Conservation (phyloP, 2,329 filamentous ascomycete species). For the Taxawa tesnikishii region DNA sequence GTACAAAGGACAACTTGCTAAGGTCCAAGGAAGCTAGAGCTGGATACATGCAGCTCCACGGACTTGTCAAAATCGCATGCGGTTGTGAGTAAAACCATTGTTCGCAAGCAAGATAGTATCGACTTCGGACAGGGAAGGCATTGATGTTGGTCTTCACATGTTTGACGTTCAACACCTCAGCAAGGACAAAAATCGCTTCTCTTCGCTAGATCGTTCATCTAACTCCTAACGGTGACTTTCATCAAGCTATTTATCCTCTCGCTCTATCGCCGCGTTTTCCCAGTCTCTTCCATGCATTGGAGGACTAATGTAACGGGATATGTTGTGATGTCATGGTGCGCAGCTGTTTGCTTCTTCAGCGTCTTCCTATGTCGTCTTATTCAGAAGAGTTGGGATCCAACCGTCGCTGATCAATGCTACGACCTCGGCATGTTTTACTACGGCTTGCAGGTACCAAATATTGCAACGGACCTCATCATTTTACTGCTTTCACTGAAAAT, state of each 20-base stretch:
- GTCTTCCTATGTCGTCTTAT: conserved; percentile 9
- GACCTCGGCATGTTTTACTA: conserved; percentile 9
- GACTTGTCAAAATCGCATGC: conserved; percentile 9
- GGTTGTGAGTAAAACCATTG: no score
- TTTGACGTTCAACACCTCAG: no score
- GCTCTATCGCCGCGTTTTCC: conserved; percentile 10
- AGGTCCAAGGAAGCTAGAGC: conserved; percentile 74
- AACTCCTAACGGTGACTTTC: no score
- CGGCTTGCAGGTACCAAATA: conserved; percentile 11
- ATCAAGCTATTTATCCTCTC: conserved; percentile 10
- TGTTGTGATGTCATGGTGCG: conserved; percentile 8
- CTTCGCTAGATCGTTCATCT: no score
- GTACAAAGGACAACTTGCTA: conserved; percentile 77
- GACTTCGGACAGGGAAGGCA: no score
- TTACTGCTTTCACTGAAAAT: conserved; percentile 8
- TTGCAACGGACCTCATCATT: conserved; percentile 9
- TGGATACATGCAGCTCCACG: conserved; percentile 37
- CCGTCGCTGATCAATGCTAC: conserved; percentile 2
- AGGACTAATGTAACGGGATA: conserved; percentile 5
- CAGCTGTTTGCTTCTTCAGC: conserved; percentile 6
- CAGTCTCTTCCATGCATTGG: conserved; percentile 5
- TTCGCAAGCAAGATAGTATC: no score
- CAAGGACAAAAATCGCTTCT: no score
- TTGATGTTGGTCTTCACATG: no score
- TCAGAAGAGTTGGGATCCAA: conserved; percentile 6